A percentile compares a stretch with the other conserved stretches of the same genome.
Conservation (phyloP, 2,329 filamentous ascomycete genomes). For the Stagonosporopsis vannaccii region DNA sequence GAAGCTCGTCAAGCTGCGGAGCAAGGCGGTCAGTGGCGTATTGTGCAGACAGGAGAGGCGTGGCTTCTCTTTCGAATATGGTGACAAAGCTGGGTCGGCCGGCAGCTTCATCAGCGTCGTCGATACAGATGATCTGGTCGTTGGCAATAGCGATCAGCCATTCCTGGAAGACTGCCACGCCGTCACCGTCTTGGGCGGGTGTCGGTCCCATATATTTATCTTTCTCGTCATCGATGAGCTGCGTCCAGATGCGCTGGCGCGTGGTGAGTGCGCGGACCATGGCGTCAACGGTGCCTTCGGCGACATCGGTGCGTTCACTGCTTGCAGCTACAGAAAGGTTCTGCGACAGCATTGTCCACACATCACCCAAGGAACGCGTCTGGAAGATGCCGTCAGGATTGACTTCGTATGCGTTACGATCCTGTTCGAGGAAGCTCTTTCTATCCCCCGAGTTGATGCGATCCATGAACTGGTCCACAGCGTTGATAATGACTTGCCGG, state of each 20-base stretch:
- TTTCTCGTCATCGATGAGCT: constrained; percentile 86
- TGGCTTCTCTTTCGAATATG: constrained; percentile 84
- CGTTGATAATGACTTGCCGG: constrained; percentile 91
- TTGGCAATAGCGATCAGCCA: constrained; percentile 98
- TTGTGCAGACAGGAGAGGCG: constrained; percentile 77
- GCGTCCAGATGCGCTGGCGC: constrained; percentile 86
- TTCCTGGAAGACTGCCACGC: constrained; percentile 77
- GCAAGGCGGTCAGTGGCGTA: constrained; percentile 75
- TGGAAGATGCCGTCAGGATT: constrained; percentile 85
- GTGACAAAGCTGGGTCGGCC: constrained; percentile 81
- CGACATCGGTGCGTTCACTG: constrained; percentile 86
- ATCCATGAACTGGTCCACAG: constrained; percentile 97
- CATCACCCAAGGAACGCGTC: constrained; percentile 88
- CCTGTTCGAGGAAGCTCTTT: constrained; percentile 80
- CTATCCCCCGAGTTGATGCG: constrained; percentile 85
- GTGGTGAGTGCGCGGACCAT: constrained; percentile 89
- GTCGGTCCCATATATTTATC: constrained; percentile 67
- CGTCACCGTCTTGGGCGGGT: constrained; percentile 71
- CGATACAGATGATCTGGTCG: constrained; percentile 97
- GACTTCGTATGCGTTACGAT: constrained; percentile 78
- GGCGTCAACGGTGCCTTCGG: constrained; percentile 93
- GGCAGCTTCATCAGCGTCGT: constrained; percentile 68
- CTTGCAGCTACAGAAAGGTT: constrained; percentile 86
- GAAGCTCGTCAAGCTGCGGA: constrained; percentile 75
- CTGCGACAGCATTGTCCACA: constrained; percentile 97